These are phyloP conservation scores for California macrophylla DNA, from an alignment of 441 rosid genomes.

Conservation along the genomic window DNA sequence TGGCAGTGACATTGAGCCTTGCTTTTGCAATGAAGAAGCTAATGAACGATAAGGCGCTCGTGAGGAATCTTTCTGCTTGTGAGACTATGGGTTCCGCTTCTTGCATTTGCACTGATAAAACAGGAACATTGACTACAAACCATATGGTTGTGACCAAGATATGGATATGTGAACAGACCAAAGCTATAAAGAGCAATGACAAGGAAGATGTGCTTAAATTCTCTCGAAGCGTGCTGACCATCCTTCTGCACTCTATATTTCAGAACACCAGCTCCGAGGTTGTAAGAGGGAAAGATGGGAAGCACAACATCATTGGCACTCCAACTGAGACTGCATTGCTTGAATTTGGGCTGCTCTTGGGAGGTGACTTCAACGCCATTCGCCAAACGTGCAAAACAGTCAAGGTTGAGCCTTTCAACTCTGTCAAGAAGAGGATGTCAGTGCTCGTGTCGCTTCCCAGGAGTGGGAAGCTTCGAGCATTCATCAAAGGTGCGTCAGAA, in stretches of 20 bases:
- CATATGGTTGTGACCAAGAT: slow-evolving; percentile 35
- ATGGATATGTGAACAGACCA: slow-evolving; percentile 37
- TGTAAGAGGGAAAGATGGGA: slow-evolving; percentile 43
- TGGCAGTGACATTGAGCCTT: slow-evolving; percentile 45
- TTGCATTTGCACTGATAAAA: slow-evolving; percentile 43
- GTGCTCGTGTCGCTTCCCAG: slow-evolving; percentile 42
- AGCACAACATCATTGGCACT: slow-evolving; percentile 39
- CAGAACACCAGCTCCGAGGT: slow-evolving; percentile 53
- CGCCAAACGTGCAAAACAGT: slow-evolving; percentile 32
- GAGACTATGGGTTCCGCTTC: slow-evolving; percentile 47
- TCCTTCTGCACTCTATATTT: slow-evolving; percentile 49
- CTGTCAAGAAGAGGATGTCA: slow-evolving; percentile 56
- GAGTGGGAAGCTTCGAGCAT: slow-evolving; percentile 22
- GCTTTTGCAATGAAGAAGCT: slow-evolving; percentile 48
- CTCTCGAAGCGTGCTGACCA: slow-evolving; percentile 23
- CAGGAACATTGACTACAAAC: slow-evolving; percentile 44
- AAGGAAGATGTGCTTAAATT: slow-evolving; percentile 22
- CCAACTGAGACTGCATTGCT: slow-evolving; percentile 60
- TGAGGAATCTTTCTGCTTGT: slow-evolving; percentile 43
- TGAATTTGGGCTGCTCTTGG: slow-evolving; percentile 52
- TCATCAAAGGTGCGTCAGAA: slow-evolving; percentile 48
- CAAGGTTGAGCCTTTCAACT: slow-evolving; percentile 56
- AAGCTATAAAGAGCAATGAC: slow-evolving; percentile 15
- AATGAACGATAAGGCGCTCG: slow-evolving; percentile 43
- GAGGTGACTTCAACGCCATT: slow-evolving; percentile 39